phyloP scores from a whole-genome alignment of 495 filamentous ascomycete genomes.

The Penicillium soppii region DNA sequence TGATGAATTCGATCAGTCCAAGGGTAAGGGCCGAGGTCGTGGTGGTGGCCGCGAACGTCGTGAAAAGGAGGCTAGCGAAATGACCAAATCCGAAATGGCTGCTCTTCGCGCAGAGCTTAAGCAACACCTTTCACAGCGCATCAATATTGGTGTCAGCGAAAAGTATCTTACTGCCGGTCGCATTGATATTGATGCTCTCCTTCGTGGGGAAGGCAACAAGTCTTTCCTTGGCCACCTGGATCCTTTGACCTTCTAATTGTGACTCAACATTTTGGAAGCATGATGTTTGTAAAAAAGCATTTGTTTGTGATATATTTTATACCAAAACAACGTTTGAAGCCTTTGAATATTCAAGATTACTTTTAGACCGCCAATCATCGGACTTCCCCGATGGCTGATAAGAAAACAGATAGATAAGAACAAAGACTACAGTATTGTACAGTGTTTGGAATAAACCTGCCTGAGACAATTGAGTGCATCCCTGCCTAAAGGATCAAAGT shows the following conservation, averaged over 20 bases:
- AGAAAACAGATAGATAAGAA: neutral
- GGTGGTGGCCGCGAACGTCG: constrained; percentile 69
- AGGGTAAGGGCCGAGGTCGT: constrained; percentile 64
- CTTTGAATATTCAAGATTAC: neutral
- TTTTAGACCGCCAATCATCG: no score
- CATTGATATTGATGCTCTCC: constrained; percentile 77
- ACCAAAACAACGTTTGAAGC: constrained; percentile 5
- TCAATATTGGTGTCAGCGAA: constrained; percentile 92
- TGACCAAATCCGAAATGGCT: constrained; percentile 70
- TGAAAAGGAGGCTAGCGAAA: constrained; percentile 64
- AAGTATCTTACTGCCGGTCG: constrained; percentile 78
- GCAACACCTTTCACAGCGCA: constrained; percentile 62
- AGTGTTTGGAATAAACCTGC: no score
- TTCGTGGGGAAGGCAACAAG: constrained; percentile 59
- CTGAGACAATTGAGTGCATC: neutral
- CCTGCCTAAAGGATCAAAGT: neutral
- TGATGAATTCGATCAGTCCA: constrained; percentile 70
- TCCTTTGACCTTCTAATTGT: constrained; percentile 42
- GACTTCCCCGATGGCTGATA: neutral
- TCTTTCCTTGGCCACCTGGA: constrained; percentile 65
- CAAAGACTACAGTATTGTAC: no score
- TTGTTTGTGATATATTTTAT: constrained; percentile 8
- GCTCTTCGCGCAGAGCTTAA: constrained; percentile 43
- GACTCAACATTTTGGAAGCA: neutral
- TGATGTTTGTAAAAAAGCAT: constrained; percentile 7